phyloP scores from a whole-genome alignment of 805 yeast species.

The Schwanniomyces sp. region DNA sequence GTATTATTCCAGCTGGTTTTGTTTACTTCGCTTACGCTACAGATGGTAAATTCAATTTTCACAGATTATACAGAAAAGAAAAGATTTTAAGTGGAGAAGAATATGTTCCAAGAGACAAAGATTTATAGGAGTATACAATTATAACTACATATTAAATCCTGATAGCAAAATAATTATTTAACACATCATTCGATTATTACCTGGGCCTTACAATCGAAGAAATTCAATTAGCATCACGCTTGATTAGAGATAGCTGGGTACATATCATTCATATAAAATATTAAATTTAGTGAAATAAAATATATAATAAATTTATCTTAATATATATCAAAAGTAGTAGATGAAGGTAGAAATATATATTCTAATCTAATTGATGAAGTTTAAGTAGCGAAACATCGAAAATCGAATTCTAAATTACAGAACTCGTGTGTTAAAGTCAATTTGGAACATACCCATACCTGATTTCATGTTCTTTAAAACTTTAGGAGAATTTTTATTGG shows the following conservation, averaged over 20 bases:
- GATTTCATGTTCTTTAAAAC: slow-evolving; percentile 24
- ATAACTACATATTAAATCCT: neutral
- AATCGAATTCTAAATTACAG: neutral
- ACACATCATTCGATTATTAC: neutral
- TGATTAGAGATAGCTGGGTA: slow-evolving; percentile 1
- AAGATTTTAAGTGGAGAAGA: slow-evolving; percentile 35
- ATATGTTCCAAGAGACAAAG: slow-evolving; percentile 45
- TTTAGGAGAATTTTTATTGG: slow-evolving; percentile 7
- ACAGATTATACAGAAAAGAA: slow-evolving; percentile 34
- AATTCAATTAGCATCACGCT: neutral
- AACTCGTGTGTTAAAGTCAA: slow-evolving; percentile 11
- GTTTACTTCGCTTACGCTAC: slow-evolving; percentile 34
- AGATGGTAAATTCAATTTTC: slow-evolving; percentile 37
- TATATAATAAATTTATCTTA: neutral
- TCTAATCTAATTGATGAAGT: neutral
- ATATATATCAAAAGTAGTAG: neutral
- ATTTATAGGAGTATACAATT: slow-evolving; percentile 24
- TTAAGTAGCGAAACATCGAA: neutral
- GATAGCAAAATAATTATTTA: neutral
- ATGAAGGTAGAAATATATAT: neutral
- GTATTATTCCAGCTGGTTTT: slow-evolving; percentile 36
- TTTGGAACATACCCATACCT: slow-evolving; percentile 26
- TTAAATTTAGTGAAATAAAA: neutral
- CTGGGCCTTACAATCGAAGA: neutral
- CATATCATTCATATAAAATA: neutral